These are phyloP conservation scores for Neocallimastix lanati DNA, from an alignment of 192 early-diverging fungal species.

Conservation along the genomic window DNA sequence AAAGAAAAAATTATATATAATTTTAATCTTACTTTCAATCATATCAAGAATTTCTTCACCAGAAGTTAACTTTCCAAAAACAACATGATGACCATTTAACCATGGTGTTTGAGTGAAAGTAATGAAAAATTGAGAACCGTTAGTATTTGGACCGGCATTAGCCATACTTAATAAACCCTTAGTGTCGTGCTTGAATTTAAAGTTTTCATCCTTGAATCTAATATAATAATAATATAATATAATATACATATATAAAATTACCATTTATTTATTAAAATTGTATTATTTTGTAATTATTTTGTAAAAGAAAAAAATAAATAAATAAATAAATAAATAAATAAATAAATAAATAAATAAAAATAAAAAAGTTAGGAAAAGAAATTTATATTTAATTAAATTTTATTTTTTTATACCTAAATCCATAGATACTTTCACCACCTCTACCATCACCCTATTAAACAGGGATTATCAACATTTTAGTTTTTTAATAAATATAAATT, in stretches of 20 bases:
- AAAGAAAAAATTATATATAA: no score
- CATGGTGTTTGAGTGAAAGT: conserved; percentile 53
- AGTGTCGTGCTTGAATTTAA: neutral
- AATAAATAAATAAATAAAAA: no score
- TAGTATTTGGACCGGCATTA: conserved; percentile 58
- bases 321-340: no score
- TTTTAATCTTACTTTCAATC: neutral
- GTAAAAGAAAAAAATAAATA: no score
- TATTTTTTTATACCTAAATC: no score
- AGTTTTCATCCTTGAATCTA: neutral
- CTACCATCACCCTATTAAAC: neutral
- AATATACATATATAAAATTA: no score
- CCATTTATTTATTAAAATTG: no score
- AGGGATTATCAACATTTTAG: no score
- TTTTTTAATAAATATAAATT: no score
- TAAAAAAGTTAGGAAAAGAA: no score
- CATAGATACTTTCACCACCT: conserved; percentile 62
- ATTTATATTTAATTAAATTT: no score
- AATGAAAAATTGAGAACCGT: conserved; percentile 73
- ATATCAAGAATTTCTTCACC: neutral
- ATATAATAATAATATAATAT: neutral
- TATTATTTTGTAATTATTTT: no score
- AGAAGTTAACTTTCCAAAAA: conserved; percentile 48
- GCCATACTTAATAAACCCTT: conserved; percentile 52
- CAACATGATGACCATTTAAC: conserved; percentile 37